Conservation (phyloP, 202 grass and related monocot species). For the Alloteropsis angusta region DNA sequence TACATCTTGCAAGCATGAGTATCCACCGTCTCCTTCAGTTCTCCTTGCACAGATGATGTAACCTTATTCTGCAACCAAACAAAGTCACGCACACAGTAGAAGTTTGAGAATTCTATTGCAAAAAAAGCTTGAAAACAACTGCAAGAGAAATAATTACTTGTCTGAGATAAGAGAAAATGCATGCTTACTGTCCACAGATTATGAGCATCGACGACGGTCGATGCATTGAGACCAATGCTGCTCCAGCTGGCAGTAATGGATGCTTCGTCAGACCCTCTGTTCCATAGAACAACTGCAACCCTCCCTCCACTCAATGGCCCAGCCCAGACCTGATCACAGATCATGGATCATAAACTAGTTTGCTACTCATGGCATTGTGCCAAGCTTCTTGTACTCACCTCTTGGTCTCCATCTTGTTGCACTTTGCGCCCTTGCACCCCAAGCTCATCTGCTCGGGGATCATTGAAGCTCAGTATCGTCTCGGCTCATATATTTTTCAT, state of each 20-base stretch:
- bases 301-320: conserved; percentile 31
- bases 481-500: background rate
- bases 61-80: conserved; percentile 20
- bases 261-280: conserved; percentile 27
- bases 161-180: background rate
- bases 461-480: background rate
- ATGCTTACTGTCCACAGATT: conserved; percentile 46
- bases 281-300: conserved; percentile 52
- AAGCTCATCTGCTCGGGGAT: conserved; percentile 32
- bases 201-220: conserved; percentile 27
- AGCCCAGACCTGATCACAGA: conserved; percentile 42
- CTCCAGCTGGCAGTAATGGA: conserved; percentile 34
- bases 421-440: conserved; percentile 57
- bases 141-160: background rate
- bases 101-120: background rate
- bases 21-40: conserved; percentile 21
- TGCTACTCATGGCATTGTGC: background rate
- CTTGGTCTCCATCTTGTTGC: conserved; percentile 19
- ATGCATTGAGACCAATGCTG: conserved; percentile 34
- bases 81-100: background rate
- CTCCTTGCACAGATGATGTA: conserved; percentile 10
- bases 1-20: conserved; percentile 49
- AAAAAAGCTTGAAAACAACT: background rate
- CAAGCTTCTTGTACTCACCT: conserved; percentile 31
- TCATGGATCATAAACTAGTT: background rate